Percentiles rank a stretch among this genome's conserved stretches.
These are phyloP conservation scores for Venturia aucupariae DNA, from an alignment of 2,329 filamentous ascomycete species.

Conservation along the genomic window DNA sequence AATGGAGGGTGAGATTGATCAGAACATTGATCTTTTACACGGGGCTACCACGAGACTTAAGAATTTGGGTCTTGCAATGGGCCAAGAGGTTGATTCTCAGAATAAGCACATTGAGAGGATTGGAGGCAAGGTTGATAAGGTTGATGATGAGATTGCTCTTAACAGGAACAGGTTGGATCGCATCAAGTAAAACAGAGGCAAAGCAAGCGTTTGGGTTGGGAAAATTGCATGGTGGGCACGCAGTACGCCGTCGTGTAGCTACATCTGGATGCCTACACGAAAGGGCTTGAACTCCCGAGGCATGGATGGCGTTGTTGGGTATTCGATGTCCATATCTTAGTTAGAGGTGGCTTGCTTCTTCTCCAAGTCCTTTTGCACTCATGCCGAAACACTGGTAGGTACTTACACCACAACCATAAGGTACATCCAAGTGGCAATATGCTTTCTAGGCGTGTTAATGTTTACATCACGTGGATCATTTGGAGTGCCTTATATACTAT, in stretches of 20 bases:
- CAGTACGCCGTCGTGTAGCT: background rate
- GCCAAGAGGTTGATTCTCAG: slow-evolving; percentile 64
- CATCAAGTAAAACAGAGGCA: slow-evolving; percentile 34
- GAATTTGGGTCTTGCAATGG: slow-evolving; percentile 62
- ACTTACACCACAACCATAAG: too few species aligned
- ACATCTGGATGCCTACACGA: background rate
- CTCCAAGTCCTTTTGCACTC: too few species aligned
- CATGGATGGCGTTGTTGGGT: background rate
- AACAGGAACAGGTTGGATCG: slow-evolving; percentile 64
- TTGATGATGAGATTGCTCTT: slow-evolving; percentile 73
- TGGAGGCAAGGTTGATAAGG: slow-evolving; percentile 60
- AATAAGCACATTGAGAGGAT: slow-evolving; percentile 72
- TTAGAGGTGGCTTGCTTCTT: background rate
- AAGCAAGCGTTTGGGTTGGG: background rate
- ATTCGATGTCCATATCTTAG: background rate
- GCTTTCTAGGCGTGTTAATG: too few species aligned
- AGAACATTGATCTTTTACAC: slow-evolving; percentile 19
- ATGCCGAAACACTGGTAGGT: too few species aligned
- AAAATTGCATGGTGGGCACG: background rate
- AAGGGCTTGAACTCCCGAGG: background rate
- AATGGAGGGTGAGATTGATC: slow-evolving; percentile 17
- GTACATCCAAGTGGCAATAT: too few species aligned
- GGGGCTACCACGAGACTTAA: slow-evolving; percentile 62
- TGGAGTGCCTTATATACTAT: too few species aligned
- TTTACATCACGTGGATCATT: too few species aligned